These are phyloP conservation scores for Barnettozyma vustinii DNA, from an alignment of 805 yeast species.

Conservation along the genomic window DNA sequence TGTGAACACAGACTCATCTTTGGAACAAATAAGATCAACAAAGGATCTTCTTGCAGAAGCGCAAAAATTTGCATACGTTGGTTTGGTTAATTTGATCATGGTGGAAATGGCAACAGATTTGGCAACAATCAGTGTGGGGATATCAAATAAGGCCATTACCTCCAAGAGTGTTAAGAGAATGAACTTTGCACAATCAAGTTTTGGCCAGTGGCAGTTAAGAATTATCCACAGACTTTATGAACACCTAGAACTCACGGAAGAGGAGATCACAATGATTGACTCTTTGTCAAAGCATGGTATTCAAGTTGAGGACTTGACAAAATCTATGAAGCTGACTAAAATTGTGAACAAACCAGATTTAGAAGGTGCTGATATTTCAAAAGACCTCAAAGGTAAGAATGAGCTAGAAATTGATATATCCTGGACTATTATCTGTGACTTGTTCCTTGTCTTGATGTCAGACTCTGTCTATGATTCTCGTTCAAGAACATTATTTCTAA, in stretches of 20 bases:
- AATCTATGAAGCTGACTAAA: constrained; percentile 49
- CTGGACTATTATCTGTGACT: constrained; percentile 92
- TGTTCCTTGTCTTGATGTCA: constrained; percentile 71
- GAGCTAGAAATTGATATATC: constrained; percentile 64
- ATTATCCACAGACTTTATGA: constrained; percentile 67
- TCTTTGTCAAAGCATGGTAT: constrained; percentile 80
- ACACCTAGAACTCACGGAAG: constrained; percentile 73
- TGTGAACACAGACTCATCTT: constrained; percentile 36
- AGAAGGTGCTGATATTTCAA: constrained; percentile 14
- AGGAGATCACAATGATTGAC: constrained; percentile 84
- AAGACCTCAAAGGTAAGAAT: constrained; percentile 7
- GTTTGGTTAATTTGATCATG: constrained; percentile 67
- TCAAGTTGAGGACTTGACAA: constrained; percentile 62
- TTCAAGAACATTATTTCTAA: constrained; percentile 70
- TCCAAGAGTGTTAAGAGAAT: constrained; percentile 51
- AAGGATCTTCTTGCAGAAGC: constrained; percentile 73
- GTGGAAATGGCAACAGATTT: constrained; percentile 81
- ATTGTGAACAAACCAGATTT: constrained; percentile 47
- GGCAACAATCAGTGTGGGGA: constrained; percentile 46
- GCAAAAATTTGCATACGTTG: constrained; percentile 89
- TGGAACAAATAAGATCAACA: constrained; percentile 72
- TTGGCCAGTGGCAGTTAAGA: constrained; percentile 79
- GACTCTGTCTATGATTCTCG: constrained; percentile 88
- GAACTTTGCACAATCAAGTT: constrained; percentile 65
- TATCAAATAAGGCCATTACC: constrained; percentile 39